These are phyloP conservation scores for Aureobasidium lini DNA, from an alignment of 2,329 filamentous ascomycete genomes.

Conservation along the genomic window DNA sequence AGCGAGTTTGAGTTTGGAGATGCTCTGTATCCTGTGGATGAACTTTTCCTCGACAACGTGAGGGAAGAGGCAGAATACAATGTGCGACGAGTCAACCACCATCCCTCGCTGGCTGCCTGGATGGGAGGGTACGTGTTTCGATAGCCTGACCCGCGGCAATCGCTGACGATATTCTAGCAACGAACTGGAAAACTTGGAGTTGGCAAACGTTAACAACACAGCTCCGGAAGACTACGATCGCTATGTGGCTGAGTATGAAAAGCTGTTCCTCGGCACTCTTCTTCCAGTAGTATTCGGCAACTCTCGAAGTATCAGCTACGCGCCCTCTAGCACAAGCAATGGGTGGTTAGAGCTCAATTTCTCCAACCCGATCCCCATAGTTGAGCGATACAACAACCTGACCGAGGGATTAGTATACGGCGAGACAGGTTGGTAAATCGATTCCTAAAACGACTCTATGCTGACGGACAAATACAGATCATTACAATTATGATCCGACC, in stretches of 20 bases:
- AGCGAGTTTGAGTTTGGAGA: conserved; percentile 58
- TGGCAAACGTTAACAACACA: conserved; percentile 32
- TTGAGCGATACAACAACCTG: conserved; percentile 49
- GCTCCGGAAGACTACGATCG: conserved; percentile 38
- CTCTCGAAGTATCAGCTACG: conserved; percentile 52
- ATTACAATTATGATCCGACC: conserved; percentile 51
- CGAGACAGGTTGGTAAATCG: conserved; percentile 38
- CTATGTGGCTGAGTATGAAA: conserved; percentile 49
- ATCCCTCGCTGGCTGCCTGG: conserved; percentile 32
- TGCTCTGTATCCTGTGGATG: conserved; percentile 49
- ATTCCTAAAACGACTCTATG: background rate
- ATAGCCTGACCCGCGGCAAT: conserved; percentile 31
- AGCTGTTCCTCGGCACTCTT: conserved; percentile 49
- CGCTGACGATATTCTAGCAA: conserved; percentile 39
- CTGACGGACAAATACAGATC: conserved; percentile 28
- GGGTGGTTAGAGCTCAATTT: conserved; percentile 51
- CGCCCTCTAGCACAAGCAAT: conserved; percentile 53
- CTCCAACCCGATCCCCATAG: conserved; percentile 43
- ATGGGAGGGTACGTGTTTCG: background rate
- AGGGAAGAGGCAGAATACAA: conserved; percentile 52
- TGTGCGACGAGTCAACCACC: conserved; percentile 54
- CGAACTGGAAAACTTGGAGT: conserved; percentile 52
- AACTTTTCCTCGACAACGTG: conserved; percentile 49
- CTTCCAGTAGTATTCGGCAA: conserved; percentile 52
- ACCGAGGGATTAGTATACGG: conserved; percentile 49